Conservation (phyloP, 441 rosid species). For the Bocquillonia castaneifolia region DNA sequence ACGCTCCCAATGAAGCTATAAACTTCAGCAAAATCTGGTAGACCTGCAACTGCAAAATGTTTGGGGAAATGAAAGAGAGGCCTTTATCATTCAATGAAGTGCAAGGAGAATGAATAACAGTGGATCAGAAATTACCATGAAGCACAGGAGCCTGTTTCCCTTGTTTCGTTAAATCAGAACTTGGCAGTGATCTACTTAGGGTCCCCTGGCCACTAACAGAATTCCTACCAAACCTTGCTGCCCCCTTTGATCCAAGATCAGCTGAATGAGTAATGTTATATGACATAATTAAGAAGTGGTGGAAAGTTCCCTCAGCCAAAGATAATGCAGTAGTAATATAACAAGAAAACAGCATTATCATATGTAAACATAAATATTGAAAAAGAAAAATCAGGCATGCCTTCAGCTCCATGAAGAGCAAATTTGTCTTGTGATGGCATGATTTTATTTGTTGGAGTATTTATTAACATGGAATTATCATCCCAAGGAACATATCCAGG, state of each 20-base stretch:
- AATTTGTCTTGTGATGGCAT: slow-evolving; percentile 49
- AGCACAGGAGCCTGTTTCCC: slow-evolving; percentile 46
- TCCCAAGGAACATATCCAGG: slow-evolving; percentile 58
- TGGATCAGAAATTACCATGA: slow-evolving; percentile 51
- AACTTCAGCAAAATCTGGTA: slow-evolving; percentile 82
- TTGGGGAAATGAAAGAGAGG: slow-evolving; percentile 19
- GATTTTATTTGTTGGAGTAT: slow-evolving; percentile 37
- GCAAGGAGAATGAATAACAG: slow-evolving; percentile 8
- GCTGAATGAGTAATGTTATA: slow-evolving; percentile 69
- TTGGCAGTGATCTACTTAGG: slow-evolving; percentile 35
- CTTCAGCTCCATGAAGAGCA: slow-evolving; percentile 46
- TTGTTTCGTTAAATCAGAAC: slow-evolving; percentile 42
- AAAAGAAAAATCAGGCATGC: slow-evolving; percentile 34
- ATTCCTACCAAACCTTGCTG: slow-evolving; percentile 40
- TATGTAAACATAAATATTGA: too few species aligned
- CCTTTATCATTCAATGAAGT: slow-evolving; percentile 1
- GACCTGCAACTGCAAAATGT: slow-evolving; percentile 59
- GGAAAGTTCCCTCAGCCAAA: slow-evolving; percentile 39
- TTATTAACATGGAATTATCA: slow-evolving; percentile 47
- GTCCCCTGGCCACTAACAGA: slow-evolving; percentile 39
- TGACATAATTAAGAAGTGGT: slow-evolving; percentile 65
- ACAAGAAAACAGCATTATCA: slow-evolving; percentile 12
- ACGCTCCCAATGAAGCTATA: slow-evolving; percentile 85
- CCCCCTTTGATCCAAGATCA: slow-evolving; percentile 75
- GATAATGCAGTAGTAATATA: slow-evolving; percentile 26